These are phyloP conservation scores for Rosa multiflora DNA, from an alignment of 306 rosid species.

Conservation along the genomic window DNA sequence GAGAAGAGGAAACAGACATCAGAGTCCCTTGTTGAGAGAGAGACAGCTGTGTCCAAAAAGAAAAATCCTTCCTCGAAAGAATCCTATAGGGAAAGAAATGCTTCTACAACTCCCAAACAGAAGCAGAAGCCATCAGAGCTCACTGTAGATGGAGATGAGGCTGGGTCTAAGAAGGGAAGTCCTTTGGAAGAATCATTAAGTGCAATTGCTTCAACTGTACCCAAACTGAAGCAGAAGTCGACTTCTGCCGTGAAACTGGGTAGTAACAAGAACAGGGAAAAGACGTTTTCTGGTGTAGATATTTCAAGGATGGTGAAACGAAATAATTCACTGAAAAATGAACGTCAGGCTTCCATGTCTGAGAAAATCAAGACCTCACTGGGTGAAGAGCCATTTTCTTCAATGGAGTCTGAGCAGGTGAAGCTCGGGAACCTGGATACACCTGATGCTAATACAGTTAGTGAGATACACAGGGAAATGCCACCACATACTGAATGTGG, in stretches of 20 bases:
- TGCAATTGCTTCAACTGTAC: neutral
- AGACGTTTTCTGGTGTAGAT: neutral
- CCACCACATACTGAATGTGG: too few species aligned
- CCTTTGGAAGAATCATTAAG: neutral
- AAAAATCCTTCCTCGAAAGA: neutral
- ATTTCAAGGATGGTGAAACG: neutral
- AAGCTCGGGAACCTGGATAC: neutral
- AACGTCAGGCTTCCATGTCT: slow-evolving; percentile 9
- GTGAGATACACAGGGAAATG: neutral
- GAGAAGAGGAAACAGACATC: neutral
- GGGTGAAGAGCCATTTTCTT: slow-evolving; percentile 20
- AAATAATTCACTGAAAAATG: slow-evolving; percentile 36
- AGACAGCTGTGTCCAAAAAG: neutral
- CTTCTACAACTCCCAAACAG: too few species aligned
- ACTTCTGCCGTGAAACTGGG: slow-evolving; percentile 27
- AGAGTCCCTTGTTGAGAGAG: neutral
- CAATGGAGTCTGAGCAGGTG: neutral
- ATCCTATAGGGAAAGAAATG: too few species aligned
- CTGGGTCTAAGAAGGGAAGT: neutral
- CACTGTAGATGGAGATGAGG: neutral
- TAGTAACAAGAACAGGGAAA: slow-evolving; percentile 29
- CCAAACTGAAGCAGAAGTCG: neutral
- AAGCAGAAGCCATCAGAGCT: neutral
- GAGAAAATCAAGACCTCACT: slow-evolving; percentile 38
- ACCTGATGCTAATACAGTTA: neutral